Evolutionary conservation across 345 rosid species (phyloP), one percentile per base, ranked within the genome.

Genomic region (Gossypioides kirkii): DNA sequence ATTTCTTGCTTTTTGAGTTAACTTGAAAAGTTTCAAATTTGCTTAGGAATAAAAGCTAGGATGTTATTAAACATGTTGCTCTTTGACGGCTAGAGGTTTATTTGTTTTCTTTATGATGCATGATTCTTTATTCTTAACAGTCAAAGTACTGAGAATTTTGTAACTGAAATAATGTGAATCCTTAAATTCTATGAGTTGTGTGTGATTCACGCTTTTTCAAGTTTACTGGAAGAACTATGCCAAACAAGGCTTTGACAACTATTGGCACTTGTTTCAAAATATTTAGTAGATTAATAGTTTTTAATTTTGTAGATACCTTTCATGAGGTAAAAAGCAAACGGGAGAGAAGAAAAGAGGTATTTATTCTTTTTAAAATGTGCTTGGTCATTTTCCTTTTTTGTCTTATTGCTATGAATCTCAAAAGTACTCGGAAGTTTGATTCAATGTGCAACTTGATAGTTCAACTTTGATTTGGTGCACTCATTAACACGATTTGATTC

Each of bases 281-380:
- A 8, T 23, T 50, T 46, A 58, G 8, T 75, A 61, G 73, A 59
- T 56, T 66, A 22, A 17, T 25, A 59, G 16, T 61, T 77, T 52
- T 75, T 17, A 63, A 43, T 76, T 41, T 61, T 79, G 84, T 72
- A 87, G 91, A 87, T 82, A 75, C 84, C 46, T 87, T 87, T 81
- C 88, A 79, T 62, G 82, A 81, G 82, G 91, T 87, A 82, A 87
- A 85, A 86, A 87, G 87, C 86, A 87, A 80, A 60, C 87, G 87
- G 17, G 91, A 85, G 58, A 85, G 83, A 71, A 84, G 82, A 77
- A 87, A 84, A 82, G 86, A 85, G 91, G 91, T 86, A 76, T 50
- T 32, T 42, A 8, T 45, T 66, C 43, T 17, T 46, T 14, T 45
- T 5, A 53, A 72, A 18, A 42, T 38, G 32, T 49, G 53, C 45